phyloP scores from a whole-genome alignment of 2,329 filamentous ascomycete species.

The Ascochyta viciae-villosae region DNA sequence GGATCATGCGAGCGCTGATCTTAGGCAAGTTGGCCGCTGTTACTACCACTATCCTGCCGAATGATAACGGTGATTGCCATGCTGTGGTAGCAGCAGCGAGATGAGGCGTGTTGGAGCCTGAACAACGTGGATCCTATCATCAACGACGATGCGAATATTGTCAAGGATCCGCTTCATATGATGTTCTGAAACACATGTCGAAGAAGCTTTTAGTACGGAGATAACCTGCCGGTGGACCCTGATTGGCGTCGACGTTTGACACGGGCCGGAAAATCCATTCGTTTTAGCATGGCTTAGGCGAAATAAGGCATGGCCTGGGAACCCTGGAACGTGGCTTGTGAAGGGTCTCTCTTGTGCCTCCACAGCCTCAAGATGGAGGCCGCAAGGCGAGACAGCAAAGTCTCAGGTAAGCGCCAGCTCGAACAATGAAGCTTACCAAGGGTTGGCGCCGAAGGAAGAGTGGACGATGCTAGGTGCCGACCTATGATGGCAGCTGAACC shows the following conservation, averaged over 20 bases:
- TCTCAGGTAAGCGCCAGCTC: constrained; percentile 15
- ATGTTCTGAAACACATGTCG: constrained; percentile 19
- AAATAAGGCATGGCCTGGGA: constrained; percentile 19
- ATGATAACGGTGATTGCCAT: constrained; percentile 19
- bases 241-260: constrained; percentile 15
- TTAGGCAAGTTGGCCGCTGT: constrained; percentile 18
- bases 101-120: constrained; percentile 21
- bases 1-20: constrained; percentile 30
- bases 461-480: background rate
- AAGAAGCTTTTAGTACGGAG: constrained; percentile 23
- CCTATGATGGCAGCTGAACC: background rate
- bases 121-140: constrained; percentile 37
- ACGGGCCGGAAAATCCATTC: constrained; percentile 24
- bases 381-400: constrained; percentile 10
- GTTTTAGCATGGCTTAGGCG: constrained; percentile 16
- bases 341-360: constrained; percentile 10
- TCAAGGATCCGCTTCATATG: constrained; percentile 21
- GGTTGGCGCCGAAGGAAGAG: background rate
- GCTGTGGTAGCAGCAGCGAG: constrained; percentile 17
- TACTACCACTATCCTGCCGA: constrained; percentile 17
- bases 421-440: background rate
- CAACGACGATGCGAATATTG: constrained; percentile 22
- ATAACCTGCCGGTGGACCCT: constrained; percentile 6
- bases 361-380: constrained; percentile 19
- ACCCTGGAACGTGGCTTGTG: constrained; percentile 26